Conservation (phyloP, 1,284 basidiomycete genomes). For the Puccinia polysora region DNA sequence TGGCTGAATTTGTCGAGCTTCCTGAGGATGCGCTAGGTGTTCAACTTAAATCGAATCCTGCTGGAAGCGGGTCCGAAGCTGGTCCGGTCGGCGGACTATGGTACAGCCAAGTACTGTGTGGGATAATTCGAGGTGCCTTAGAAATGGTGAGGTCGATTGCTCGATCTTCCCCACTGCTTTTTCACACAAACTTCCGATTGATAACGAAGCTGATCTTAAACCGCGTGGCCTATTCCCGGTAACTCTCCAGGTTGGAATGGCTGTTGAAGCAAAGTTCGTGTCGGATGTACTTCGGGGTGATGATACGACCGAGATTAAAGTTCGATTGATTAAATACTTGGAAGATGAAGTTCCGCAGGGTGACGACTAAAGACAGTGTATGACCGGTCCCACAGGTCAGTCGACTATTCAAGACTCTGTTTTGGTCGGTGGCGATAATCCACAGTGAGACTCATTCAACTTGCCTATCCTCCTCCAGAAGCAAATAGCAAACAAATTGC, state of each 20-base stretch:
- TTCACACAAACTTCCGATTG: too few species aligned
- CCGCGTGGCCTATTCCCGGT: too few species aligned
- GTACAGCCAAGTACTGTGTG: conserved; percentile 94
- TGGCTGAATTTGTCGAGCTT: conserved; percentile 94
- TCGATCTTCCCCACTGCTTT: too few species aligned
- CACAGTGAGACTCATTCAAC: too few species aligned
- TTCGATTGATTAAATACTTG: conserved; percentile 80
- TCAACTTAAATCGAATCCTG: not conserved
- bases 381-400: too few species aligned
- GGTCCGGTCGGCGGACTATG: conserved; percentile 70
- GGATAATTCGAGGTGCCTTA: conserved; percentile 82
- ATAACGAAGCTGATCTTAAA: too few species aligned
- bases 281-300: conserved; percentile 88
- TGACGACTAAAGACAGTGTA: conserved; percentile 52
- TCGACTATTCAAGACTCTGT: too few species aligned
- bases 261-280: conserved; percentile 82
- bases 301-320: conserved; percentile 86
- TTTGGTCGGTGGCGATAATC: too few species aligned
- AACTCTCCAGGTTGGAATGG: conserved; percentile 94
- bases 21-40: conserved; percentile 75
- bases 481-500: too few species aligned
- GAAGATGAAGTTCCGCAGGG: conserved; percentile 72
- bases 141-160: conserved; percentile 93
- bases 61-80: not conserved
- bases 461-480: too few species aligned